A percentile compares a stretch with the other conserved stretches of the same genome.
Conservation (phyloP, 176 grass and related monocot species). For the Aegilops tauschii region DNA sequence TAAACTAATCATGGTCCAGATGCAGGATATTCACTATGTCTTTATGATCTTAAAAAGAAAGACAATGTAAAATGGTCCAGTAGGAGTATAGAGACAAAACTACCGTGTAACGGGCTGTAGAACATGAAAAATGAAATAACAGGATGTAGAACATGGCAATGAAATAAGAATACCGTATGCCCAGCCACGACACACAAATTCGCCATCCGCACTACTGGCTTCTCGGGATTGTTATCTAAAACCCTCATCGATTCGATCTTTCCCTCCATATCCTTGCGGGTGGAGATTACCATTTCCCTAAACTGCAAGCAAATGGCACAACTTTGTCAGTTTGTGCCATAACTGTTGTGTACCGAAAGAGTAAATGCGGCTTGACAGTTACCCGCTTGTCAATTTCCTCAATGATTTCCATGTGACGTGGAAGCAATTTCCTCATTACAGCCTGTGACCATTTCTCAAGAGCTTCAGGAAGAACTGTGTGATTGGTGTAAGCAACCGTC, state of each 20-base stretch:
- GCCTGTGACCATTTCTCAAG: slow-evolving; percentile 78
- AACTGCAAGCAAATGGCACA: slow-evolving; percentile 63
- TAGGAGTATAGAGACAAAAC: neutral
- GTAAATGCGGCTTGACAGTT: slow-evolving; percentile 19
- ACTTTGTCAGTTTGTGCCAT: slow-evolving; percentile 35
- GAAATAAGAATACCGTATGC: slow-evolving; percentile 43
- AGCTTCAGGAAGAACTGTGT: slow-evolving; percentile 84
- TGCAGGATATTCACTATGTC: neutral
- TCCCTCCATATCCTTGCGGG: slow-evolving; percentile 64
- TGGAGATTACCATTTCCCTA: slow-evolving; percentile 65
- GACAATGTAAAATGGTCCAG: neutral
- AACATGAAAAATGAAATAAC: slow-evolving; percentile 14
- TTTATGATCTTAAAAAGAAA: neutral
- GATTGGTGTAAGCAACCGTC: slow-evolving; percentile 78
- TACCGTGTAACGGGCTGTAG: neutral
- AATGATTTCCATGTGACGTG: slow-evolving; percentile 83
- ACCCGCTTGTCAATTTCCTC: slow-evolving; percentile 77
- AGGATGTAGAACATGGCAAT: slow-evolving; percentile 8
- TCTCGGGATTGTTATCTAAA: slow-evolving; percentile 72
- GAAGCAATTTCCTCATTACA: slow-evolving; percentile 77
- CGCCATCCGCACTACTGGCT: slow-evolving; percentile 84
- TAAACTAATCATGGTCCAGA: neutral
- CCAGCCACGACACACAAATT: slow-evolving; percentile 68
- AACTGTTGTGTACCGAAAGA: slow-evolving; percentile 10
- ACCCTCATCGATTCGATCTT: slow-evolving; percentile 57